phyloP scores from a whole-genome alignment of 1,139 yeast species.

The Magnusiomyces tetraspermus region DNA sequence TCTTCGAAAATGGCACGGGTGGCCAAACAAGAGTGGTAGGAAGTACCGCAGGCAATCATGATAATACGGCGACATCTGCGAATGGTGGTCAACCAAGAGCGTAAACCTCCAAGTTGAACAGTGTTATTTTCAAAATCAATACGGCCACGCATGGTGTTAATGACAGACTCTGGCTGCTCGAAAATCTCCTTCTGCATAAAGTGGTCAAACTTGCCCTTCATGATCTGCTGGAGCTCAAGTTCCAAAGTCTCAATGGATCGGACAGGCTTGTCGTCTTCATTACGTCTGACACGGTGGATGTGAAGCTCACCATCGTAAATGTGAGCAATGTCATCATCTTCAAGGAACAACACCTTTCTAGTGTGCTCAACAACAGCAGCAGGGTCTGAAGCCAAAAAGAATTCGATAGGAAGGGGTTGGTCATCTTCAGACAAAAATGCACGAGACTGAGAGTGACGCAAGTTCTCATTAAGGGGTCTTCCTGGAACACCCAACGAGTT shows the following conservation, averaged over 20 bases:
- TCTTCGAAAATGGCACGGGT: conserved; percentile 97
- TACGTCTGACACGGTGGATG: conserved; percentile 91
- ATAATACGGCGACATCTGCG: conserved; percentile 92
- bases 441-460: conserved; percentile 86
- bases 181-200: conserved; percentile 98
- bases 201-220: conserved; percentile 95
- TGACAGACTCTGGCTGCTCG: conserved; percentile 97
- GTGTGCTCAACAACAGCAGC: conserved; percentile 98
- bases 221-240: conserved; percentile 92
- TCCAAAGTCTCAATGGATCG: conserved; percentile 95
- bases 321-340: conserved; percentile 98
- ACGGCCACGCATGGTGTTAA: conserved; percentile 99
- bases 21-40: conserved; percentile 96
- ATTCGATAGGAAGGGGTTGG: conserved; percentile 88
- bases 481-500: conserved; percentile 18
- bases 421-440: conserved; percentile 91
- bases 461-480: conserved; percentile 28
- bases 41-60: conserved; percentile 99
- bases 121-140: conserved; percentile 74
- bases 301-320: conserved; percentile 97
- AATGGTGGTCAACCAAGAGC: conserved; percentile 74
- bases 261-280: conserved; percentile 82
- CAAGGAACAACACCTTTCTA: conserved; percentile 88
- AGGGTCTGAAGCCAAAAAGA: conserved; percentile 93
- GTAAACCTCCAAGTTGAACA: conserved; percentile 84